A percentile compares a stretch with the other conserved stretches of the same genome.
Evolutionary conservation across 371 early-diverging fungal species (phyloP).

Genomic region (Mortierella sp.): DNA sequence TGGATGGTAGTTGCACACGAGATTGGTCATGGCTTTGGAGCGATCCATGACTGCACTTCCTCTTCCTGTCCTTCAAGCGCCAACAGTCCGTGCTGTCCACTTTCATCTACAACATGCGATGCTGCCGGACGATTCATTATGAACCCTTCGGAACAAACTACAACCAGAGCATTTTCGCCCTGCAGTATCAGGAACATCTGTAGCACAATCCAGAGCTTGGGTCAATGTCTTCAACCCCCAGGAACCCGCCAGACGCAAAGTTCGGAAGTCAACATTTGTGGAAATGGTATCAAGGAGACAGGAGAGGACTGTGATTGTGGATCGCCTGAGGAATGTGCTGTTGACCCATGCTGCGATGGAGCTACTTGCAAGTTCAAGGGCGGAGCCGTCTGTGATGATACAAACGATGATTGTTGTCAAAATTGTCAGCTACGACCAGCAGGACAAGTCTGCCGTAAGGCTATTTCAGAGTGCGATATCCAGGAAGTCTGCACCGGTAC

Average conservation of each 20-base stretch:
- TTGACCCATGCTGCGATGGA: slow-evolving; percentile 86
- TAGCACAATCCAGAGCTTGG: slow-evolving; percentile 57
- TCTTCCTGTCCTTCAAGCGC: slow-evolving; percentile 62
- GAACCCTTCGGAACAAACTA: slow-evolving; percentile 86
- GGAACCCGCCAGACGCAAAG: slow-evolving; percentile 52
- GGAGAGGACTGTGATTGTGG: slow-evolving; percentile 97
- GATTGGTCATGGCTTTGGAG: slow-evolving; percentile 94
- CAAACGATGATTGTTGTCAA: slow-evolving; percentile 87
- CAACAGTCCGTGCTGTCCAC: slow-evolving; percentile 81
- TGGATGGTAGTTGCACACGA: slow-evolving; percentile 98
- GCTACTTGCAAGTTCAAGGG: slow-evolving; percentile 83
- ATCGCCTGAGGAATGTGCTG: slow-evolving; percentile 75
- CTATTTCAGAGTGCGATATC: slow-evolving; percentile 86
- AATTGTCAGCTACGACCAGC: slow-evolving; percentile 77
- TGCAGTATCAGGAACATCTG: slow-evolving; percentile 87
- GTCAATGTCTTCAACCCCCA: slow-evolving; percentile 69
- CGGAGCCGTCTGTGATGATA: slow-evolving; percentile 78
- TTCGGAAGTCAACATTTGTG: slow-evolving; percentile 85
- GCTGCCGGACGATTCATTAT: slow-evolving; percentile 82
- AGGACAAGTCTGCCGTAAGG: slow-evolving; percentile 78
- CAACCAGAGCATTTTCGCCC: slow-evolving; percentile 69
- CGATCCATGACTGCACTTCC: slow-evolving; percentile 76
- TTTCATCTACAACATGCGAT: slow-evolving; percentile 75
- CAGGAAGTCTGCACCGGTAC: slow-evolving; percentile 85
- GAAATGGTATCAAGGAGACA: slow-evolving; percentile 92